Evolutionary conservation across 2,329 filamentous ascomycete genomes (phyloP), one percentile per base, ranked within the genome.

Genomic region (Fusarium austroafricanum): DNA sequence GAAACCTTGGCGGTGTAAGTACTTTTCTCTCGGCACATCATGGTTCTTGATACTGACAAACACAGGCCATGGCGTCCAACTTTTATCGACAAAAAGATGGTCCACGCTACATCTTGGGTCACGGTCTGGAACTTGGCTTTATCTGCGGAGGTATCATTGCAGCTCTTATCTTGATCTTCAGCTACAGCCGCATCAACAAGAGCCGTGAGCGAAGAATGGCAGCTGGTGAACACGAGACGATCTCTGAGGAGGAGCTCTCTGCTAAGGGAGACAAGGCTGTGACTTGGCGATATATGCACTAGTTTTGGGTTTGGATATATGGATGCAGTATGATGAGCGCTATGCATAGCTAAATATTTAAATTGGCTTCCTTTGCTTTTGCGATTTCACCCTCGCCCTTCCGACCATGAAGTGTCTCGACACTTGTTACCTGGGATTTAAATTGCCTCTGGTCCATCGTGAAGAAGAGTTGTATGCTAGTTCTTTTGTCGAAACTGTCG

Each of bases 31-130:
- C 17, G 8, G 3, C 7, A 6, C 2, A 20, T 3, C 0, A 26
- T 12, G 2, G 9, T 5, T 23, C 5, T 29, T 10, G 2, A 14
- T 14, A 18, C 51, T 70, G 21, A 67, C 55, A 9, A 3, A 6
- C 10, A 3, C n/a, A 82, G 79, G 90, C 89, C 2, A 90, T 92
- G 85, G 88, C 89, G 0, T 89, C 88, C 7, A 92, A 92, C 71
- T 92, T 92, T 71, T 93, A 92, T 71, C 84, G 89, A 5, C 75
- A 79, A 28, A 76, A 75, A 6, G 85, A 87, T 59, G 72, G 73
- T 2, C 85, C 85, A 0, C 78, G 80, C 6, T 87, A 86, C 51
- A 77, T 81, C 6, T 75, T 87, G 1, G 85, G 85, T 0, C 85
- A 87, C 61, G 80, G 73, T 1, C 70, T 87, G 14, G 84, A 87